These are phyloP conservation scores for Scorias spongiosa DNA, from an alignment of 2,329 filamentous ascomycete genomes.

Conservation along the genomic window DNA sequence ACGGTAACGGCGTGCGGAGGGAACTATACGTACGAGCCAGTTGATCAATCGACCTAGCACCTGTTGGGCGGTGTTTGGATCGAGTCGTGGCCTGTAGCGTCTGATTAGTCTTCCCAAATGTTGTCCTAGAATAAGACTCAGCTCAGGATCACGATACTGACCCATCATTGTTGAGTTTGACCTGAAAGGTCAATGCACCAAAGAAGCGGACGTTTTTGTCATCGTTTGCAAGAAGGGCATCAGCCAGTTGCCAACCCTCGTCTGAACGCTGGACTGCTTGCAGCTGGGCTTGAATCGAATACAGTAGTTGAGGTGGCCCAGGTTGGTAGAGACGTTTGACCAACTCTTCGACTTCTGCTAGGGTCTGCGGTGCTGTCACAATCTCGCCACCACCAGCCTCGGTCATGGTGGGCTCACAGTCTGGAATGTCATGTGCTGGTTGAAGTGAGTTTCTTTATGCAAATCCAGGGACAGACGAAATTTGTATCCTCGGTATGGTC, in stretches of 20 bases:
- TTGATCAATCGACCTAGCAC: conserved; percentile 45
- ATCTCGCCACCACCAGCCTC: background rate
- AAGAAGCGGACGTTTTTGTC: conserved; percentile 77
- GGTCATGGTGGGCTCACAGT: background rate
- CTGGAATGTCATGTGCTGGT: too few species aligned
- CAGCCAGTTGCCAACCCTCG: conserved; percentile 74
- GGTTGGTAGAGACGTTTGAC: conserved; percentile 38
- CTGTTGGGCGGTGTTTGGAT: conserved; percentile 41
- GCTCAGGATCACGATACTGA: conserved; percentile 18
- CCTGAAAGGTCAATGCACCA: conserved; percentile 77
- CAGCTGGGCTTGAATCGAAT: conserved; percentile 54
- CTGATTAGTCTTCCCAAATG: conserved; percentile 7
- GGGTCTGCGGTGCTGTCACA: conserved; percentile 2
- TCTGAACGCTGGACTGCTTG: conserved; percentile 65
- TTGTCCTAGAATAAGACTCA: conserved; percentile 9
- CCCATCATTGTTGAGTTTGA: conserved; percentile 61
- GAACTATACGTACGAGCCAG: conserved; percentile 37
- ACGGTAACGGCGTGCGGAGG: too few species aligned
- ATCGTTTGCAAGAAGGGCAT: conserved; percentile 52
- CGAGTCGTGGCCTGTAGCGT: conserved; percentile 27
- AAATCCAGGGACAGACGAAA: too few species aligned
- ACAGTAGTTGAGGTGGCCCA: conserved; percentile 27
- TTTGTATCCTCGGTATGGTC: too few species aligned
- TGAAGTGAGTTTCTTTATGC: too few species aligned
- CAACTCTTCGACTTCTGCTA: conserved; percentile 21